phyloP scores from a whole-genome alignment of 2,329 filamentous ascomycete species.

The Diplocarpon mali region DNA sequence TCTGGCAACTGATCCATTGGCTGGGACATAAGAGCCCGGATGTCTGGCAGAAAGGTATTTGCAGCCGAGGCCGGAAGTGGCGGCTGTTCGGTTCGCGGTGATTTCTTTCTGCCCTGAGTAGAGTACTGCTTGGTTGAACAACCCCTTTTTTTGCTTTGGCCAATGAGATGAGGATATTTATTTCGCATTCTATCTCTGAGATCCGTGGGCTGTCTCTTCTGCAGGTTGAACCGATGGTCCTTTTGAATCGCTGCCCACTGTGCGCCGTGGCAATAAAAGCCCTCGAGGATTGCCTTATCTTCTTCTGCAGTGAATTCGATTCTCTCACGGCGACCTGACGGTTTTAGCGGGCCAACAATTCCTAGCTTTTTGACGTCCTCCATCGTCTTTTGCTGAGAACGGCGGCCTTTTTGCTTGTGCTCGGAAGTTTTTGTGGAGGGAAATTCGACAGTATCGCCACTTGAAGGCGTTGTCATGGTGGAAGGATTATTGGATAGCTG shows the following conservation, averaged over 20 bases:
- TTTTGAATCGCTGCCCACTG: constrained; percentile 57
- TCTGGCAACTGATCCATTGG: no score
- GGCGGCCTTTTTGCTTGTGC: constrained; percentile 18
- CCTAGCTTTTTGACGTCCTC: constrained; percentile 46
- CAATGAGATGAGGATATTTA: background rate
- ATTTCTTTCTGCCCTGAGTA: background rate
- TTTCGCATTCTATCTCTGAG: constrained; percentile 52
- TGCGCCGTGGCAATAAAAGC: constrained; percentile 48
- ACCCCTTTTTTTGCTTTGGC: constrained; percentile 9
- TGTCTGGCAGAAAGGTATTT: background rate
- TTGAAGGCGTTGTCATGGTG: no score
- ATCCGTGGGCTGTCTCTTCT: constrained; percentile 49
- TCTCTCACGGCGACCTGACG: constrained; percentile 48
- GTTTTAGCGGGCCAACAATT: constrained; percentile 51
- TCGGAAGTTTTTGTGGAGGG: no score
- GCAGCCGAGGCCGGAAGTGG: background rate
- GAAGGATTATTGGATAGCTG: constrained; percentile 13
- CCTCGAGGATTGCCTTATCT: constrained; percentile 49
- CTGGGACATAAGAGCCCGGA: background rate
- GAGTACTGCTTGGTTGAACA: background rate
- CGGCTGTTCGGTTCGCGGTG: background rate
- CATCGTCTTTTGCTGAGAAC: constrained; percentile 44
- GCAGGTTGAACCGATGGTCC: constrained; percentile 46
- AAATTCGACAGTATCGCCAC: no score
- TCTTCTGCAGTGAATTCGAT: constrained; percentile 52